Percentiles rank a stretch among this genome's conserved stretches.
Conservation (phyloP, 2,329 filamentous ascomycete genomes). For the Exophiala calicioides region DNA sequence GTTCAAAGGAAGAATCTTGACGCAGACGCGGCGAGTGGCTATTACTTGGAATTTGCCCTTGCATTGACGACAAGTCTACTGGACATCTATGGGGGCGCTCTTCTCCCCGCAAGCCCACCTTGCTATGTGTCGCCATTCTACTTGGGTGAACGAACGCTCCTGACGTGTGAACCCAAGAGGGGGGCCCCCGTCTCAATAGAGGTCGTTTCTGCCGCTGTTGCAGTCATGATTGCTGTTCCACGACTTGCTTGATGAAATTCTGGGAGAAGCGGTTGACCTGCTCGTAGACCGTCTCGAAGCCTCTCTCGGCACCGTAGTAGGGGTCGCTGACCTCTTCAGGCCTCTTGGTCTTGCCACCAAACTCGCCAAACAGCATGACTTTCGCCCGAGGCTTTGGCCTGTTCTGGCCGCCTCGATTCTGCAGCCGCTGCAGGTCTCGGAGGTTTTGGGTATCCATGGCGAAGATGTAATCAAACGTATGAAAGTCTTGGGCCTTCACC, state of each 20-base stretch:
- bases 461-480: constrained; percentile 86
- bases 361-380: constrained; percentile 84
- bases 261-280: constrained; percentile 75
- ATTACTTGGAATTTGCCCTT: too few species aligned
- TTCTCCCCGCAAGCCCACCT: too few species aligned
- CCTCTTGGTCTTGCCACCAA: constrained; percentile 59
- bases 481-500: constrained; percentile 72
- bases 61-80: too few species aligned
- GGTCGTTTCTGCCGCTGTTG: neutral
- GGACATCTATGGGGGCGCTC: too few species aligned
- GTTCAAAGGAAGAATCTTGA: too few species aligned
- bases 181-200: too few species aligned
- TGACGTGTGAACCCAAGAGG: too few species aligned
- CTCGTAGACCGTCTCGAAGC: constrained; percentile 82
- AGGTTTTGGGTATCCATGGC: constrained; percentile 91
- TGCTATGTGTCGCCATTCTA: too few species aligned
- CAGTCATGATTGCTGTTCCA: constrained; percentile 35
- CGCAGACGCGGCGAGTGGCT: too few species aligned
- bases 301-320: constrained; percentile 83
- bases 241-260: constrained; percentile 69
- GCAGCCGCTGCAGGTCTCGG: constrained; percentile 53
- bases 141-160: too few species aligned
- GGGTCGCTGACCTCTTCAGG: constrained; percentile 80
- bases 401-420: constrained; percentile 41
- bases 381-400: constrained; percentile 45